phyloP scores from a whole-genome alignment of 2,329 filamentous ascomycete genomes.

The Pyricularia pennisetigena region DNA sequence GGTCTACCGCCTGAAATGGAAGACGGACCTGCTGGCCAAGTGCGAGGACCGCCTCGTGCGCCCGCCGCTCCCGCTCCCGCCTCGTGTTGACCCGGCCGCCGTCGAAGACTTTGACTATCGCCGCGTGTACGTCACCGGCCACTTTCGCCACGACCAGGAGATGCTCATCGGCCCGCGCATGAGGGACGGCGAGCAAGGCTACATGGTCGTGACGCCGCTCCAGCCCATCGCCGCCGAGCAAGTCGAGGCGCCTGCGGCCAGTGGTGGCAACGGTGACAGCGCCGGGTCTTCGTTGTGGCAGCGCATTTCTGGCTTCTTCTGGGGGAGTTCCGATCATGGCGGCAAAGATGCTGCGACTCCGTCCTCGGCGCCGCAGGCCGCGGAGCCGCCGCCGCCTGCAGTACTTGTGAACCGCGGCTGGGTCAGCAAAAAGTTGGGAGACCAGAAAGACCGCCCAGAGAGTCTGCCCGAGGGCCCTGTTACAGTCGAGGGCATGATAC shows the following conservation, averaged over 20 bases:
- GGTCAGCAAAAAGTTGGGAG: slow-evolving; percentile 68
- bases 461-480: slow-evolving; percentile 63
- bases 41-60: slow-evolving; percentile 87
- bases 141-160: slow-evolving; percentile 78
- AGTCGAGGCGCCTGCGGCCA: not conserved
- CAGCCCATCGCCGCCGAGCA: slow-evolving; percentile 32
- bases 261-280: slow-evolving; percentile 9
- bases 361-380: slow-evolving; percentile 7
- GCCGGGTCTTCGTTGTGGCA: not conserved
- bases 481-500: slow-evolving; percentile 70
- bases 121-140: slow-evolving; percentile 65
- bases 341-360: slow-evolving; percentile 12
- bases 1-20: slow-evolving; percentile 86
- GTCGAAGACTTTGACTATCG: slow-evolving; percentile 88
- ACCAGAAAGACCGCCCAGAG: slow-evolving; percentile 51
- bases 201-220: slow-evolving; percentile 82
- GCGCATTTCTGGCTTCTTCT: not conserved
- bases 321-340: not conserved
- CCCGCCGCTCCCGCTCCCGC: slow-evolving; percentile 75
- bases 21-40: slow-evolving; percentile 81
- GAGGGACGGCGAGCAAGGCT: slow-evolving; percentile 83
- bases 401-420: slow-evolving; percentile 86
- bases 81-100: slow-evolving; percentile 69
- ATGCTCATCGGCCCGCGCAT: slow-evolving; percentile 93
- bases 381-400: slow-evolving; percentile 36